Evolutionary conservation across 1,284 basidiomycete genomes (phyloP).

Genomic region (Xanthoconium separans): DNA sequence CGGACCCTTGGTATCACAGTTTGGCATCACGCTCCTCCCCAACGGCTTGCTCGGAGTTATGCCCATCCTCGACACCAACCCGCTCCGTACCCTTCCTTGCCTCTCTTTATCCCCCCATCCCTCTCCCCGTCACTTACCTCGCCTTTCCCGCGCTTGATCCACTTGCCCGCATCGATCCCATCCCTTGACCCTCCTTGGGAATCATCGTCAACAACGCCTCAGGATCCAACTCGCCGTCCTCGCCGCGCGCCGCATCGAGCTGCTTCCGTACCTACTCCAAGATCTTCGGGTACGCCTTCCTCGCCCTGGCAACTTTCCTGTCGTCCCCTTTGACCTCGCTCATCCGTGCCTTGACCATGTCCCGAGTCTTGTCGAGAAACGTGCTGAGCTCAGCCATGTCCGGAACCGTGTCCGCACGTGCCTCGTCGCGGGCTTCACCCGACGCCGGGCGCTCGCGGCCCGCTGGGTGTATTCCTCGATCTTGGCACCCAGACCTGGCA

Average conservation of each 20-base stretch:
- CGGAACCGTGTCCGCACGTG: not conserved
- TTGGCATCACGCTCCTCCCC: constrained; percentile 4
- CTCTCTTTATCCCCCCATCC: constrained; percentile 3
- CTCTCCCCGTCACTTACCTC: not conserved
- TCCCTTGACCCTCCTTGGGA: constrained; percentile 3
- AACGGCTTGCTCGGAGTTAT: constrained; percentile 5
- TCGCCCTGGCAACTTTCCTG: constrained; percentile 20
- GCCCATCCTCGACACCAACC: not conserved
- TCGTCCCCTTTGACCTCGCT: constrained; percentile 18
- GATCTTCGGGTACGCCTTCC: constrained; percentile 18
- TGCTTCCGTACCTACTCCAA: constrained; percentile 11
- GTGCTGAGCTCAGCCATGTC: constrained; percentile 10
- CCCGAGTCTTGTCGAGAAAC: constrained; percentile 19
- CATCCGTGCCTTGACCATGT: constrained; percentile 16
- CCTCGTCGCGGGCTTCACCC: not conserved
- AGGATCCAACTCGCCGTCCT: constrained; percentile 5
- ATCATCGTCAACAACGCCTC: constrained; percentile 6
- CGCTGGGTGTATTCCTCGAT: constrained; percentile 7
- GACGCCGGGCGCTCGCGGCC: not conserved
- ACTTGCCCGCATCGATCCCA: constrained; percentile 4
- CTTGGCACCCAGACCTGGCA: not conserved
- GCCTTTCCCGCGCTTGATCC: not conserved
- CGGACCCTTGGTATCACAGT: too few relatives aligned
- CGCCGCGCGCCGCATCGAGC: constrained; percentile 8
- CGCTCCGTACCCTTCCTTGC: not conserved